Percentiles rank a stretch among this genome's conserved stretches.
Conservation (phyloP, 352 stramenopile species). For the Phytophthora pseudosyringae region DNA sequence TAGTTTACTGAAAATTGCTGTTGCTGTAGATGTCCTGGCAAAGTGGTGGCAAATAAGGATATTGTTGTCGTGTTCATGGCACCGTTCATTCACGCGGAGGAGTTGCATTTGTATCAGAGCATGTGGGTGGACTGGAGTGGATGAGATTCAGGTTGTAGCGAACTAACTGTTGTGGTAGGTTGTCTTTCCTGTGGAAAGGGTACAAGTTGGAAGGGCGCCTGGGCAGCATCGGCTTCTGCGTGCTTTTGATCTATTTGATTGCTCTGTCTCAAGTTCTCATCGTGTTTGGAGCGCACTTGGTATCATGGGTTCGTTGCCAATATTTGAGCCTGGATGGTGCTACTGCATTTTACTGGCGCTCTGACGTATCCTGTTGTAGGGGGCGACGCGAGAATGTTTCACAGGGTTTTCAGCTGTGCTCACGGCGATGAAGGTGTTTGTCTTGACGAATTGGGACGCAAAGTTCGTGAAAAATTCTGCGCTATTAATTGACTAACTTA, state of each 20-base stretch:
- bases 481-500: neutral
- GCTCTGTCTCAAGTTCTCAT: slow-evolving; percentile 69
- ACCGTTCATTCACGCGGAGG: slow-evolving; percentile 83
- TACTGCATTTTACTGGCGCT: neutral
- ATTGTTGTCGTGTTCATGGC: slow-evolving; percentile 64
- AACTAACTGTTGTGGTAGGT: slow-evolving; percentile 51
- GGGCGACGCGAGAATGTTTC: slow-evolving; percentile 60
- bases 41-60: slow-evolving; percentile 49
- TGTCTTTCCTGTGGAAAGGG: slow-evolving; percentile 87
- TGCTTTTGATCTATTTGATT: slow-evolving; percentile 61
- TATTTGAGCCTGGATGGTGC: neutral
- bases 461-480: neutral
- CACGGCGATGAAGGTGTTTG: slow-evolving; percentile 75
- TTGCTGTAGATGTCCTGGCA: slow-evolving; percentile 69
- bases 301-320: slow-evolving; percentile 30
- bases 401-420: slow-evolving; percentile 83
- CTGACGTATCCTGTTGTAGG: slow-evolving; percentile 29
- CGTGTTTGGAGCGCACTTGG: slow-evolving; percentile 45
- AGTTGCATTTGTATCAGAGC: slow-evolving; percentile 92
- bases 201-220: slow-evolving; percentile 74
- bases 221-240: slow-evolving; percentile 55
- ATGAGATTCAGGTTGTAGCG: slow-evolving; percentile 1
- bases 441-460: neutral
- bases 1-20: slow-evolving; percentile 9
- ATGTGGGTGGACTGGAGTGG: slow-evolving; percentile 52